A percentile compares a stretch with the other conserved stretches of the same genome.
phyloP scores from a whole-genome alignment of 371 early-diverging fungal genomes.

The Circinella umbellata region DNA sequence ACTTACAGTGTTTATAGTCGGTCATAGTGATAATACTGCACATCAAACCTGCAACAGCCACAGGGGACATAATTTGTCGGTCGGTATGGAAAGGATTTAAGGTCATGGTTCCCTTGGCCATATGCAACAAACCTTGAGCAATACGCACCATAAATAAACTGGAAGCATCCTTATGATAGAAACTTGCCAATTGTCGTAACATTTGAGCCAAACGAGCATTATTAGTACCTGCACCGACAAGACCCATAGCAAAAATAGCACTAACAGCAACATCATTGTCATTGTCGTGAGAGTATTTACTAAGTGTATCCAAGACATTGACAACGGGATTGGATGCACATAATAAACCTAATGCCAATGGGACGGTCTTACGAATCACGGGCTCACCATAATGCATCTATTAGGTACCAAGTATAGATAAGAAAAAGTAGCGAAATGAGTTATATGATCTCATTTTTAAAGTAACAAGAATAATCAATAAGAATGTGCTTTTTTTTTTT shows the following conservation, averaged over 20 bases:
- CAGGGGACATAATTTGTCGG: constrained; percentile 89
- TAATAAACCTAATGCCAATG: constrained; percentile 93
- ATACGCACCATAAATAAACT: constrained; percentile 94
- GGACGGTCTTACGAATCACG: constrained; percentile 90
- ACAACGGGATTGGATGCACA: constrained; percentile 97
- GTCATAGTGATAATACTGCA: constrained; percentile 89
- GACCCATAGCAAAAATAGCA: constrained; percentile 98
- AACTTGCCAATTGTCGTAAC: constrained; percentile 95
- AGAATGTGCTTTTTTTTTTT: constrained; percentile 70
- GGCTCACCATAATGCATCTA: constrained; percentile 99
- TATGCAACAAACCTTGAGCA: constrained; percentile 97
- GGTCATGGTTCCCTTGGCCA: constrained; percentile 98
- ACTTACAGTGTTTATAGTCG: constrained; percentile 84
- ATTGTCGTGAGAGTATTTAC: constrained; percentile 97
- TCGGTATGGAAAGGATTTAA: constrained; percentile 94
- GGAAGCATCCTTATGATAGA: constrained; percentile 95
- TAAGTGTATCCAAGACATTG: constrained; percentile 92
- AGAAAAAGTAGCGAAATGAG: too few relatives aligned
- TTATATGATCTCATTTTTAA: too few relatives aligned
- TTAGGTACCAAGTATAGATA: too few relatives aligned
- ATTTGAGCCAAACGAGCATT: constrained; percentile 98
- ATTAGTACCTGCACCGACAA: constrained; percentile 99
- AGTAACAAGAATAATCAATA: constrained; percentile 17
- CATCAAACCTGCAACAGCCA: constrained; percentile 90
- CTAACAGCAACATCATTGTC: constrained; percentile 94